phyloP scores from a whole-genome alignment of 306 rosid genomes.

The Begonia masoniana region DNA sequence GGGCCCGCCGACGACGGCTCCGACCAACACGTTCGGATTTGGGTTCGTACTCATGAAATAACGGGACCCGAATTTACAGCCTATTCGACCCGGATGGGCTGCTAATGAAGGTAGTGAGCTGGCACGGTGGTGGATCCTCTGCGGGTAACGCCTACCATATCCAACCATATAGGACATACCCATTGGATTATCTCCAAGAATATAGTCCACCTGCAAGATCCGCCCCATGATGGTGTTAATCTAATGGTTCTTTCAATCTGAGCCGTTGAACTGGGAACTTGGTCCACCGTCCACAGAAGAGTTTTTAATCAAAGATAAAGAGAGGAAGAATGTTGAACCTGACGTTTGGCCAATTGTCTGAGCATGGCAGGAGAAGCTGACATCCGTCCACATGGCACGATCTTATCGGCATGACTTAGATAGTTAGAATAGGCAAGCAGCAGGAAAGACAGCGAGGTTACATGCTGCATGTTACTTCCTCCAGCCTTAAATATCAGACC shows the following conservation, averaged over 20 bases:
- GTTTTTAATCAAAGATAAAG: background rate
- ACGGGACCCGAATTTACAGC: constrained; percentile 70
- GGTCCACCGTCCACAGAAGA: background rate
- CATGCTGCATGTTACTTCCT: constrained; percentile 99
- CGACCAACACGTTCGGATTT: constrained; percentile 63
- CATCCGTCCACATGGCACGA: constrained; percentile 70
- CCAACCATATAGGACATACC: constrained; percentile 98
- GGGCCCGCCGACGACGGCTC: constrained; percentile 92
- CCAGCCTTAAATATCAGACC: constrained; percentile 91
- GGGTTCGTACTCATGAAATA: constrained; percentile 60
- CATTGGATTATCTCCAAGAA: constrained; percentile 84
- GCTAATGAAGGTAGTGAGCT: constrained; percentile 71
- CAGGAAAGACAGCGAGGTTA: constrained; percentile 80
- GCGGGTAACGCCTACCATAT: constrained; percentile 75
- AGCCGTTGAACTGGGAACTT: constrained; percentile 5
- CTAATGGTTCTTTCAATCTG: constrained; percentile 1
- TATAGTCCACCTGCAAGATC: constrained; percentile 67
- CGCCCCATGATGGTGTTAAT: constrained; percentile 6
- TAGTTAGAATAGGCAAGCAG: constrained; percentile 74
- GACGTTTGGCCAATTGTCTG: constrained; percentile 59
- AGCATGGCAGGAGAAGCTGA: constrained; percentile 66
- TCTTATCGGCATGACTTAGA: constrained; percentile 78
- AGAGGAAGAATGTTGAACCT: constrained; percentile 24
- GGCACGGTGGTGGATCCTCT: constrained; percentile 77
- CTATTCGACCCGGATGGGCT: constrained; percentile 65